Base-by-base conservation (phyloP, 1,284 basidiomycete genomes). In the Grifola frondosa region DNA sequence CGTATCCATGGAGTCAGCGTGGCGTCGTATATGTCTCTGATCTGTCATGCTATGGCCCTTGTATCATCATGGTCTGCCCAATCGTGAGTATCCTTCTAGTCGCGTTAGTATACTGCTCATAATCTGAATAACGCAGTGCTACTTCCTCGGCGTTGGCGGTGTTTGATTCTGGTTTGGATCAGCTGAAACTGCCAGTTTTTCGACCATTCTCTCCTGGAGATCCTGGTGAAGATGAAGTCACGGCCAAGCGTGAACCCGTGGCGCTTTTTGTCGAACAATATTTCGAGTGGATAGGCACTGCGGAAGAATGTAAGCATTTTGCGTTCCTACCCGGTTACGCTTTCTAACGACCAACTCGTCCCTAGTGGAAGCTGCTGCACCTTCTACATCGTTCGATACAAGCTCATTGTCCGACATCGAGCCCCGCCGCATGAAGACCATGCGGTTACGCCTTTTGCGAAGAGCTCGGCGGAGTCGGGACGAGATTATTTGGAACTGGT, bases 121-220 rank as follows among this genome's bases (percentile, higher is more conserved):
- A 1, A 2, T 22, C n/a, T n/a, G 34, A 22, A 36, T 36, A 38
- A 24, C 6, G 9, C 17, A 49, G 44, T 10, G 8, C 26, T n/a
- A 42, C 37, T 1, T 9, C n/a, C 10, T 60, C 81, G 12, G 71
- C 71, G 4, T 58, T 86, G 19, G 77, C 72, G 3, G 59, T 88
- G 17, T 88, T 88, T 53, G 85, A 88, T 56, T 78, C 79, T 19
- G 67, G 66, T 12, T 54, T 88, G n/a, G 67, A 73, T 37, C 52
- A 67, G 3, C 59, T 88, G 21, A 75, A 66, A 48, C 66, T 87
- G 4, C 84, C 85, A 0, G 65, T 86, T 9, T 46, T 76, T 20
- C 69, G 66, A 30, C 56, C 60, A 16, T 62, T 56, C 3, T 51
- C 57, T n/a, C 56, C 52, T 10, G 38, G 31, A 2, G 43, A 54